Evolutionary conservation across 306 rosid species (phyloP).

Genomic region (Vigna trinervia): DNA sequence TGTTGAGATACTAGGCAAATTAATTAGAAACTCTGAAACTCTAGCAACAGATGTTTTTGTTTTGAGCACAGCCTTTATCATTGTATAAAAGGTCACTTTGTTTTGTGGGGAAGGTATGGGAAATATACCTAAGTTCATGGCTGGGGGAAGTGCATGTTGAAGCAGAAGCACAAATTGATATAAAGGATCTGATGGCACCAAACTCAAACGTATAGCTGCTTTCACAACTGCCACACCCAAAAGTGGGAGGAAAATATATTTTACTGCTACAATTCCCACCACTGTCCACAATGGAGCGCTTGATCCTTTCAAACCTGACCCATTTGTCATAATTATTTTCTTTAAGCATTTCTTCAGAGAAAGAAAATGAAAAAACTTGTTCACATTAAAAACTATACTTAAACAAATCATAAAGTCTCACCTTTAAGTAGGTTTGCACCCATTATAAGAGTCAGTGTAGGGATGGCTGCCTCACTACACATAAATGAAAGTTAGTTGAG

Average conservation of each 20-base stretch:
- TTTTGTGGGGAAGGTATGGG: no score
- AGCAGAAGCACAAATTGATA: conserved; percentile 80
- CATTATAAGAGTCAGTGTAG: conserved; percentile 69
- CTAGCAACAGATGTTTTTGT: no score
- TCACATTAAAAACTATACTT: background rate
- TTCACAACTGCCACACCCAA: conserved; percentile 65
- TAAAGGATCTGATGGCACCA: conserved; percentile 69
- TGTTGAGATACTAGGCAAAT: no score
- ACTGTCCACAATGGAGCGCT: conserved; percentile 51
- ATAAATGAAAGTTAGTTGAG: conserved; percentile 18
- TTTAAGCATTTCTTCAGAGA: background rate
- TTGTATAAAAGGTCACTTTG: no score
- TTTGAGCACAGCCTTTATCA: no score
- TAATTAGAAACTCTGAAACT: no score
- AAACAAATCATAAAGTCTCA: conserved; percentile 3
- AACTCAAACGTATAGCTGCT: conserved; percentile 66
- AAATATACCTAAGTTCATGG: conserved; percentile 76
- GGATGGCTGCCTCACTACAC: conserved; percentile 73
- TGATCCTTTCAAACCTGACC: conserved; percentile 69
- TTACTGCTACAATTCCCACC: conserved; percentile 62
- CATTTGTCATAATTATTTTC: background rate
- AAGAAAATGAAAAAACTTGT: background rate
- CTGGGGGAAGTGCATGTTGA: conserved; percentile 85
- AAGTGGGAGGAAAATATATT: conserved; percentile 68
- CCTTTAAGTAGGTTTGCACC: conserved; percentile 92